Evolutionary conservation across 1,284 basidiomycete genomes (phyloP), one percentile per base, ranked within the genome.

Genomic region (Melampsora abietis-canadensis): DNA sequence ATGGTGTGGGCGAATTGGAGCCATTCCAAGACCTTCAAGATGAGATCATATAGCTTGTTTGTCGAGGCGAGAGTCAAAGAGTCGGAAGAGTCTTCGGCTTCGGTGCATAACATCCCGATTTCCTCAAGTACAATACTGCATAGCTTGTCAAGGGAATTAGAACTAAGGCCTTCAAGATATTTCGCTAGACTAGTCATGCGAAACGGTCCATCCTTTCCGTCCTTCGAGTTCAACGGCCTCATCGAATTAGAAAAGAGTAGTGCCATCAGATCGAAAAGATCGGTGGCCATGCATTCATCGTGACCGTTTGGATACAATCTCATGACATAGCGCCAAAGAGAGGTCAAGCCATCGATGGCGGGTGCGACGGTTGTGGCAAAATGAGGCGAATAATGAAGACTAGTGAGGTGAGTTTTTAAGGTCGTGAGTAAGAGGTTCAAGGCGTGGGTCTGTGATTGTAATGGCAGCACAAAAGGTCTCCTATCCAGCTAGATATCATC

Each of bases 391-490:
- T 67, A 40, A 57, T 67, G 66, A 54, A 75, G 30, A 51, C 61
- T 57, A 14, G 64, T 27, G 57, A 75, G 51, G 54, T 75, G 47
- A 40, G 67, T 64, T 7, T 57, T 64, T 12, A 75, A 60, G 27
- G 64, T 75, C 57, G 34, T 37, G 6, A 68, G n/a, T 46, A 75
- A 65, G 8, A 75, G 19, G 40, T 68, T 48, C 40, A 62, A 31
- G 14, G 73, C 66, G 48, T 66, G 47, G 6, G 57, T 61, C 57
- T 57, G 54, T 51, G 73, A 75, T n/a, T 62, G 37, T 27, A 75
- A 67, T 37, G 73, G 73, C 59, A 75, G 60, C 40, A 46, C 24
- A 66, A 75, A 75, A 7, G 73, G 73, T 37, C 73, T 67, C 30
- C 54, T 57, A 15, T 75, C 73, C n/a, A 75, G 37, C 73, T 75